These are phyloP conservation scores for Metarhizium anisopliae DNA, from an alignment of 2,329 filamentous ascomycete species.

Conservation along the genomic window DNA sequence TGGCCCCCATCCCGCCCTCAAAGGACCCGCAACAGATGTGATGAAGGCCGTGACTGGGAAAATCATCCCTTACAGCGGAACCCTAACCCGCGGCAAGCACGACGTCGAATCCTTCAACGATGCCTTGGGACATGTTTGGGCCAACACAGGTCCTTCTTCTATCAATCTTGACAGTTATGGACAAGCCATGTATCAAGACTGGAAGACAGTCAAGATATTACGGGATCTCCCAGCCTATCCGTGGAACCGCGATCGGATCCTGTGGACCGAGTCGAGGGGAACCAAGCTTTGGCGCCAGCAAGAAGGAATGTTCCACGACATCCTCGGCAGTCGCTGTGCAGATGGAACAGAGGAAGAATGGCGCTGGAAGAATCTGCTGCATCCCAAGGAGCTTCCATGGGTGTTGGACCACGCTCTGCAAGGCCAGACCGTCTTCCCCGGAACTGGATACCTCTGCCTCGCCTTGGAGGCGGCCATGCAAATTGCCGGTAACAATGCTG, in stretches of 20 bases:
- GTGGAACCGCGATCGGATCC: background rate
- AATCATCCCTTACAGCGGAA: background rate
- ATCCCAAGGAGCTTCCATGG: conserved; percentile 20
- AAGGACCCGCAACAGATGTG: conserved; percentile 20
- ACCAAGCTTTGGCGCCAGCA: too few relatives aligned
- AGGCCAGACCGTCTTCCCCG: conserved; percentile 23
- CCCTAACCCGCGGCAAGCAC: background rate
- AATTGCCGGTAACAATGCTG: background rate
- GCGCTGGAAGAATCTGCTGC: conserved; percentile 14
- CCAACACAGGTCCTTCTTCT: background rate
- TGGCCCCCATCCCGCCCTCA: conserved; percentile 30
- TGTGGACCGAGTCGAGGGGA: background rate
- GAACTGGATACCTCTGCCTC: conserved; percentile 27
- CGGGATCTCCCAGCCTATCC: background rate
- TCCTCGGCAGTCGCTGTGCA: too few relatives aligned
- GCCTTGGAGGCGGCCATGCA: conserved; percentile 9
- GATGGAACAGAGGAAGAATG: too few relatives aligned
- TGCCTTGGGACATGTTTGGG: background rate
- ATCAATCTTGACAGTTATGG: background rate
- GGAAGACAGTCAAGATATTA: background rate
- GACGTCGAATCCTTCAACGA: background rate
- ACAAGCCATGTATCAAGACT: background rate
- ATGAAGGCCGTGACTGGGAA: background rate
- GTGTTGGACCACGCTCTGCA: conserved; percentile 17
- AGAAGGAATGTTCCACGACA: background rate